Percentiles rank a stretch among this genome's conserved stretches.
Evolutionary conservation across 2,329 filamentous ascomycete species (phyloP).

Genomic region (Cryphonectria nitschkei): DNA sequence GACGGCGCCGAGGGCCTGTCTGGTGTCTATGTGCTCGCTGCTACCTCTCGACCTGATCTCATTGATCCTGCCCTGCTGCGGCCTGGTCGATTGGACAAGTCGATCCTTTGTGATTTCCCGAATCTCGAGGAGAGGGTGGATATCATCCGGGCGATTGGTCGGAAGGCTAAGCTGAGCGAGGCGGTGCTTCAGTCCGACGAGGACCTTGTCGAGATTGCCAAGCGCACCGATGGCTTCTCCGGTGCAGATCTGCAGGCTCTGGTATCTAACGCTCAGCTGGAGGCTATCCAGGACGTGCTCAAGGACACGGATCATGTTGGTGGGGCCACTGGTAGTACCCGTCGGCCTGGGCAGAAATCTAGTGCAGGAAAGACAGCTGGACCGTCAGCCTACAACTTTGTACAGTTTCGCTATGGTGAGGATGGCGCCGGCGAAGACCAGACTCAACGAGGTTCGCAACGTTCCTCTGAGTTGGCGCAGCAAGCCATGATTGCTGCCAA

Average conservation of each 20-base stretch:
- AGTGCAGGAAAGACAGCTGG: constrained; percentile 24
- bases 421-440: constrained; percentile 52
- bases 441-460: constrained; percentile 50
- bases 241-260: constrained; percentile 94
- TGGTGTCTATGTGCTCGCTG: constrained; percentile 94
- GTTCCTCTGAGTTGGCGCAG: constrained; percentile 67
- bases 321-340: constrained; percentile 40
- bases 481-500: constrained; percentile 80
- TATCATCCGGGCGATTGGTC: constrained; percentile 82
- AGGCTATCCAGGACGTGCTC: constrained; percentile 93
- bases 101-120: constrained; percentile 88
- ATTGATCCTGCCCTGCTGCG: constrained; percentile 93
- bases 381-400: constrained; percentile 58
- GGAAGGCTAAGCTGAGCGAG: constrained; percentile 74
- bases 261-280: constrained; percentile 93
- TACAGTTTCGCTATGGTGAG: constrained; percentile 82
- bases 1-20: constrained; percentile 94
- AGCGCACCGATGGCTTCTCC: constrained; percentile 83
- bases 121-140: constrained; percentile 79
- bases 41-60: constrained; percentile 88
- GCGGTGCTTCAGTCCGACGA: constrained; percentile 62
- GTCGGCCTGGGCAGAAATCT: constrained; percentile 33
- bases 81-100: constrained; percentile 92
- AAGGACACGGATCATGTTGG: constrained; percentile 55
- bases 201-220: constrained; percentile 73